Evolutionary conservation across 805 yeast genomes (phyloP), one percentile per base, ranked within the genome.

Genomic region (Nakazawaea siamensis): DNA sequence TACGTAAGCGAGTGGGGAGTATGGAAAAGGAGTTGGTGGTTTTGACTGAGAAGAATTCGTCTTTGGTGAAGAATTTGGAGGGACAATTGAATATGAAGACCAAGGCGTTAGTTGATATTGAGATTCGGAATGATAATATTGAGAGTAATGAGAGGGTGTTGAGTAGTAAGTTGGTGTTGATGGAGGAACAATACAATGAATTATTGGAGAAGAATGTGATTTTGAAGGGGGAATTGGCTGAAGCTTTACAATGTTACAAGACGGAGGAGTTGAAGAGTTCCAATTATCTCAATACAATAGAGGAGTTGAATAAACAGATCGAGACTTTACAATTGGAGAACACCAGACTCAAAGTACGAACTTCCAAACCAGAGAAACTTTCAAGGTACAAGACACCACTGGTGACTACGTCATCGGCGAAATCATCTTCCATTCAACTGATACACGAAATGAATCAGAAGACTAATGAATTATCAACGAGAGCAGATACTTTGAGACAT

Each of bases 101-200:
- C 35, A 55, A 51, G 29, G 47, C 53, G 27, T 43, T 65, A 20
- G 64, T 64, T 4, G 51, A 57, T n/a, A 49, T 60, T 17, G 71
- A 66, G 40, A 64, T 65, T n/a, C 47, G 50, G 17, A 64, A 65
- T 42, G 71, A 66, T 35, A 54, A 49, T 33, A 56, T 61, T 58
- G 62, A 58, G 36, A 51, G 58, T 18, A 52, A 57, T 19, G 66
- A 63, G 38, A 47, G 71, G 8, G 45, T 64, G 4, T 37, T 60
- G 1, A 48, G 44, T n/a, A 51, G 44, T 41, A 60, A 61, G 35
- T 46, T 63, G 14, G 57, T 49, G 29, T 40, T 53, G 7, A 47
- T 63, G 9, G 58, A 51, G 25, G 66, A 60, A 31, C 54, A 60
- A 42, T 64, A 61, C 43, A 62, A 62, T 40, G 68, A 61, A 41